Evolutionary conservation across 2,329 filamentous ascomycete species (phyloP).

Genomic region (Alternaria rosae): DNA sequence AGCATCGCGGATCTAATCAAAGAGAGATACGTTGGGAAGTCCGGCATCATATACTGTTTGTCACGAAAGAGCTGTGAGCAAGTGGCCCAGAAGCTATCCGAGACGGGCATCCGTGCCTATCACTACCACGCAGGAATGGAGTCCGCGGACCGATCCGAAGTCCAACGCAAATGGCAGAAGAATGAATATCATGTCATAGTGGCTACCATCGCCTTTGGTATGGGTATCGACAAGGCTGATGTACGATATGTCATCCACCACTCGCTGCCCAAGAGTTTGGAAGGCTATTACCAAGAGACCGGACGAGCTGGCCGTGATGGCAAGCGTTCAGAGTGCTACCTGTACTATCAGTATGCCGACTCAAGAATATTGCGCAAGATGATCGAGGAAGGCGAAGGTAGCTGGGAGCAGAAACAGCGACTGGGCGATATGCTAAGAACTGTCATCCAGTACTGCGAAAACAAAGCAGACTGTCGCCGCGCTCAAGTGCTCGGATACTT

Average conservation of each 20-base stretch:
- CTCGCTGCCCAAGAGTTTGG: slow-evolving; percentile 89
- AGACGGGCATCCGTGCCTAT: slow-evolving; percentile 72
- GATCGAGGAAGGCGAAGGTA: slow-evolving; percentile 83
- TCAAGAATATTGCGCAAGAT: slow-evolving; percentile 76
- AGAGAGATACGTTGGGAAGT: slow-evolving; percentile 71
- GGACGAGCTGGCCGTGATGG: slow-evolving; percentile 94
- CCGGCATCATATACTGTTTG: slow-evolving; percentile 92
- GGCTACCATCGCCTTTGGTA: slow-evolving; percentile 97
- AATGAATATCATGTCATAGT: slow-evolving; percentile 87
- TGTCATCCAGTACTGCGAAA: slow-evolving; percentile 89
- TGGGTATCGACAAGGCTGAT: slow-evolving; percentile 99
- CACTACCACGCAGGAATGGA: slow-evolving; percentile 88
- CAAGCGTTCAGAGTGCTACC: slow-evolving; percentile 83
- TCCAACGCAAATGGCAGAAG: slow-evolving; percentile 84
- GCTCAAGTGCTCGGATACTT: slow-evolving; percentile 94
- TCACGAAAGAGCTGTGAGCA: slow-evolving; percentile 84
- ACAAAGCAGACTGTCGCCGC: slow-evolving; percentile 83
- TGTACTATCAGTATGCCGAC: slow-evolving; percentile 87
- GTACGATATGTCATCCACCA: slow-evolving; percentile 97
- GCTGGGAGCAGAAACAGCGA: slow-evolving; percentile 78
- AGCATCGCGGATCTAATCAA: slow-evolving; percentile 73
- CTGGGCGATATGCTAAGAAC: slow-evolving; percentile 85
- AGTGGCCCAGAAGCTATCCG: slow-evolving; percentile 73
- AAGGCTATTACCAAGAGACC: slow-evolving; percentile 98
- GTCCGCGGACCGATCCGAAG: slow-evolving; percentile 69